Percentiles rank a stretch among this genome's conserved stretches.
phyloP scores from a whole-genome alignment of 2,329 filamentous ascomycete species.

The Alternaria arborescens region DNA sequence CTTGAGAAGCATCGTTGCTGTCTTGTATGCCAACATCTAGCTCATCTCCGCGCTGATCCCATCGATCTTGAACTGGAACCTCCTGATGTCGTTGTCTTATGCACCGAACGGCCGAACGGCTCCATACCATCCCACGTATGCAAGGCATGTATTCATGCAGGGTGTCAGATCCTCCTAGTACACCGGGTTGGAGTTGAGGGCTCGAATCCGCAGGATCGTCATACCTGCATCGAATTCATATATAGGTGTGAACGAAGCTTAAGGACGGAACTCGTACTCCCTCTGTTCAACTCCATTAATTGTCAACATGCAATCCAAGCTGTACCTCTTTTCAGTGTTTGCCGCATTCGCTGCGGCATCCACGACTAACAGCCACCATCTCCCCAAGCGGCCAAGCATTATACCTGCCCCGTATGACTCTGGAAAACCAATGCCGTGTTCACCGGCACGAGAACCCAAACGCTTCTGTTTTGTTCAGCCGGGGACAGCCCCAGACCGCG shows the following conservation, averaged over 20 bases:
- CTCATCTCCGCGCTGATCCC: not conserved
- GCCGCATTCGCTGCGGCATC: not conserved
- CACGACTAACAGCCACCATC: not conserved
- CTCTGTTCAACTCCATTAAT: not conserved
- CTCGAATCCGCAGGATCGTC: not conserved
- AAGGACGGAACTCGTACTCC: not conserved
- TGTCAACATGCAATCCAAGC: not conserved
- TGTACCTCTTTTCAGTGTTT: not conserved
- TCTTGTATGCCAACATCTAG: not conserved
- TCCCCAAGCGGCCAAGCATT: not conserved
- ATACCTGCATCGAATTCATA: not conserved
- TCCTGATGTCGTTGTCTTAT: not conserved
- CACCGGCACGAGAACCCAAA: not conserved
- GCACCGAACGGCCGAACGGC: not conserved
- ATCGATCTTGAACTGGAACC: not conserved
- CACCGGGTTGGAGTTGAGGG: not conserved
- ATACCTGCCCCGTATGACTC: not conserved
- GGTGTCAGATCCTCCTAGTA: not conserved
- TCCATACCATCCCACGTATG: not conserved
- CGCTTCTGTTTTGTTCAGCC: not conserved
- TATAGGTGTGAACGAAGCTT: not conserved
- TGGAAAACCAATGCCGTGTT: not conserved
- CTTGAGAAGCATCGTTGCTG: not conserved
- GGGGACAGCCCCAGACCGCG: not conserved
- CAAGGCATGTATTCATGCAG: not conserved